These are phyloP conservation scores for Paecilomyces formosus DNA, from an alignment of 2,329 filamentous ascomycete species.

Conservation along the genomic window DNA sequence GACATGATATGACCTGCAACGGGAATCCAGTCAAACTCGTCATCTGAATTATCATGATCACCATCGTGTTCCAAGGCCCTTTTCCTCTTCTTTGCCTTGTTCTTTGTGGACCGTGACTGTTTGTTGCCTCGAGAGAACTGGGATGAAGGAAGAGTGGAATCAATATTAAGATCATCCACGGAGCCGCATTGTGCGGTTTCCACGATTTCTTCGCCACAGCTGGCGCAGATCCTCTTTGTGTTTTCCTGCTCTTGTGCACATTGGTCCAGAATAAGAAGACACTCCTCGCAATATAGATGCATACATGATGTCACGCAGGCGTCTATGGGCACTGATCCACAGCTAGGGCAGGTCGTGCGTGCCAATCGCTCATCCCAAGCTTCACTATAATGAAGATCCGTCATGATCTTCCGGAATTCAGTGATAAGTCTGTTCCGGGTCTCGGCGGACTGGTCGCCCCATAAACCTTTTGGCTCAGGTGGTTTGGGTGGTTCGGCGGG, in stretches of 20 bases:
- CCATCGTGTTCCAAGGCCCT: slow-evolving; percentile 4
- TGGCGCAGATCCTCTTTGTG: slow-evolving; percentile 17
- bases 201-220: slow-evolving; percentile 8
- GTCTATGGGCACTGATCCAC: slow-evolving; percentile 30
- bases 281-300: slow-evolving; percentile 50
- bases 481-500: neutral
- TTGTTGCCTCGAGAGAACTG: neutral
- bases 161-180: neutral
- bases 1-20: slow-evolving; percentile 19
- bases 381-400: slow-evolving; percentile 20
- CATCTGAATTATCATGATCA: slow-evolving; percentile 13
- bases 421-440: slow-evolving; percentile 13
- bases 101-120: slow-evolving; percentile 5
- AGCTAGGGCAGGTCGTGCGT: slow-evolving; percentile 35
- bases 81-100: neutral
- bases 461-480: neutral
- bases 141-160: neutral
- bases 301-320: slow-evolving; percentile 45
- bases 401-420: slow-evolving; percentile 36
- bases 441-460: neutral
- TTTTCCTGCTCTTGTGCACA: slow-evolving; percentile 13
- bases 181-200: slow-evolving; percentile 1
- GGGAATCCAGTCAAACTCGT: slow-evolving; percentile 20
- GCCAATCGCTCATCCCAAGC: slow-evolving; percentile 27
- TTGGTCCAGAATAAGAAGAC: slow-evolving; percentile 23